phyloP scores from a whole-genome alignment of 371 early-diverging fungal genomes.

The Haplosporangium sp. region DNA sequence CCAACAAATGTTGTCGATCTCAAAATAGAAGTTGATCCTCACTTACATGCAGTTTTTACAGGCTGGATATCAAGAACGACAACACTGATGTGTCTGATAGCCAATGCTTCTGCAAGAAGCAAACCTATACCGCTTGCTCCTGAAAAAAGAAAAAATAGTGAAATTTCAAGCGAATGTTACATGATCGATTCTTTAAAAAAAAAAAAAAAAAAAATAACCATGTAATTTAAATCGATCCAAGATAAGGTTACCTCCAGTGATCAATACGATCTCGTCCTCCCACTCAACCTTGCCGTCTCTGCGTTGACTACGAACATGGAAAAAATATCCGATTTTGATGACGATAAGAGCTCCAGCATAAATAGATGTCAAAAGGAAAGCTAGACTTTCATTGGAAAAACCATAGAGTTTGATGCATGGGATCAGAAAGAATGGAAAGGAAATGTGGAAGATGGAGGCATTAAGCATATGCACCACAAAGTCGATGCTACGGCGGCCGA shows the following conservation, averaged over 20 bases:
- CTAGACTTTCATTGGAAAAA: slow-evolving; percentile 22
- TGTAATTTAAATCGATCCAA: background rate
- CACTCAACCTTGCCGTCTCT: slow-evolving; percentile 57
- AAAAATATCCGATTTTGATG: slow-evolving; percentile 16
- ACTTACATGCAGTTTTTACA: slow-evolving; percentile 43
- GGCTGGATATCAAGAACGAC: slow-evolving; percentile 62
- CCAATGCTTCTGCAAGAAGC: slow-evolving; percentile 56
- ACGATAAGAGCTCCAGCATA: slow-evolving; percentile 28
- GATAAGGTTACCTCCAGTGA: slow-evolving; percentile 63
- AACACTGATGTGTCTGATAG: slow-evolving; percentile 57
- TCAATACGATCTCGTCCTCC: slow-evolving; percentile 65
- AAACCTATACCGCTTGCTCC: slow-evolving; percentile 66
- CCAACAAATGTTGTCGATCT: too few species aligned
- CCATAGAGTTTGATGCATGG: slow-evolving; percentile 44
- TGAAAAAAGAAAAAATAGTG: slow-evolving; percentile 15
- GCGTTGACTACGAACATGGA: slow-evolving; percentile 37
- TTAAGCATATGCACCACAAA: slow-evolving; percentile 44
- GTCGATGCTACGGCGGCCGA: slow-evolving; percentile 37
- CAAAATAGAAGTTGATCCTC: too few species aligned
- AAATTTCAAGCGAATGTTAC: too few species aligned
- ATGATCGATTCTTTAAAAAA: too few species aligned
- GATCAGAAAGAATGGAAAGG: slow-evolving; percentile 49
- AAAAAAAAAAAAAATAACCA: too few species aligned
- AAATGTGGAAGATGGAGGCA: slow-evolving; percentile 42
- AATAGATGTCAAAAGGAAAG: slow-evolving; percentile 22